Evolutionary conservation across 257 asterid species (phyloP), one percentile per base, ranked within the genome.

Genomic region (Craterostigma plantagineum): DNA sequence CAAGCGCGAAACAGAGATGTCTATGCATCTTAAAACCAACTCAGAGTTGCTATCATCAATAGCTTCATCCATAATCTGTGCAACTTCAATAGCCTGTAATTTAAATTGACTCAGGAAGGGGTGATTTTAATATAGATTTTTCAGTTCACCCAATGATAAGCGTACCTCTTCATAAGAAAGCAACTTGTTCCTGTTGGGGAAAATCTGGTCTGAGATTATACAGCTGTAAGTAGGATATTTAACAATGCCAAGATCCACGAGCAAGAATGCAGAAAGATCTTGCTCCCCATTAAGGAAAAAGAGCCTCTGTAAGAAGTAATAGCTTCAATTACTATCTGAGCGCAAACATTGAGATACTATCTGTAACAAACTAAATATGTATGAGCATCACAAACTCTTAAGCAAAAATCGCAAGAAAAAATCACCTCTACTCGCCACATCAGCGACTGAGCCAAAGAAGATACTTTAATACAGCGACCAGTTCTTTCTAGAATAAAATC

Each of bases 231-330:
- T 37, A 47, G 98, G 98, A 70, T 79, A 87, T 50, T 75, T 82
- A 57, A 79, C 63, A 42, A 87, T 65, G 62, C 95, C 98, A 44
- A 87, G 64, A 62, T 82, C 95, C 51, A 72, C 84, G 49, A 87
- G 93, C 60, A 79, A 61, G 67, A 87, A 82, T n/a, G 95, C 63
- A 4, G 92, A 82, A 49, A 87, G 69, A 60, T 79, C 86, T 61
- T 74, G 95, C 67, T 87, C 98, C 46, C 95, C 95, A 62, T 82
- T 87, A 54, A 82, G 79, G 68, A 87, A 87, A 75, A 87, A 87
- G 63, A 87, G 91, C 70, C 98, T 73, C 98, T 87, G 72, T 51
- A 62, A 38, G 42, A 43, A 18, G 30, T 12, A 42, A 42, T 18
- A 35, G 7, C 13, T 10, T 35, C 11, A 1, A n/a, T 10, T 35